A percentile compares a stretch with the other conserved stretches of the same genome.
Evolutionary conservation across 148 eudicot genomes (phyloP).

Genomic region (Spergularia bocconei): DNA sequence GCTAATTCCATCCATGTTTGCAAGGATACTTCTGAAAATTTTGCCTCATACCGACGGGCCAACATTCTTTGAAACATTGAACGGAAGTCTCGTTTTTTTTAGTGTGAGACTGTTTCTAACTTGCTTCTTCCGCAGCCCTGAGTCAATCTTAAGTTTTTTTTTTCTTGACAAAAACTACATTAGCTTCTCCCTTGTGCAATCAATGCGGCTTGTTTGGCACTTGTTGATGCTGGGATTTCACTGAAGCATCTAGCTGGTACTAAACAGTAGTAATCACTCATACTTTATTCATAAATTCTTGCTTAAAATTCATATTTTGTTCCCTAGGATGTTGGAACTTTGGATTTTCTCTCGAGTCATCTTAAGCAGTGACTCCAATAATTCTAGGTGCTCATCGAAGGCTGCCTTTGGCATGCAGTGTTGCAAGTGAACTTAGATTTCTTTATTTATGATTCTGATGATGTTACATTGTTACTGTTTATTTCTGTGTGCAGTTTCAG

Average conservation of each 20-base stretch:
- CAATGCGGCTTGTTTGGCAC: constrained; percentile 93
- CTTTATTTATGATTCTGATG: not conserved
- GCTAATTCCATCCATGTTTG: not conserved
- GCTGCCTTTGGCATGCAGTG: not conserved
- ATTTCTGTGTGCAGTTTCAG: constrained; percentile 64
- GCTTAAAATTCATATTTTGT: not conserved
- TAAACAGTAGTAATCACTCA: constrained; percentile 33
- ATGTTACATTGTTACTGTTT: constrained; percentile 12
- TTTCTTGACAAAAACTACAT: constrained; percentile 47
- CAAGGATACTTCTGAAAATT: not conserved
- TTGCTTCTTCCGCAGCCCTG: not conserved
- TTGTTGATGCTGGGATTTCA: constrained; percentile 90
- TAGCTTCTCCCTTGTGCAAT: constrained; percentile 97
- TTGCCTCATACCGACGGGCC: not conserved
- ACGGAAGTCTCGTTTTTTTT: not conserved
- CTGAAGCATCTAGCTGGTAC: constrained; percentile 95
- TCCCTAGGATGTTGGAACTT: not conserved
- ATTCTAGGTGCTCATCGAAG: not conserved
- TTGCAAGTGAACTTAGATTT: not conserved
- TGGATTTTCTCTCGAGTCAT: not conserved
- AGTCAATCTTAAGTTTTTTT: not conserved
- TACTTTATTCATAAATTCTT: not conserved
- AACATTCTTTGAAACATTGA: not conserved
- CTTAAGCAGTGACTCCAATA: constrained; percentile 1
- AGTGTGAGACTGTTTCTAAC: not conserved